Evolutionary conservation across 1,284 basidiomycete species (phyloP).

Genomic region (Puccinia hordei): DNA sequence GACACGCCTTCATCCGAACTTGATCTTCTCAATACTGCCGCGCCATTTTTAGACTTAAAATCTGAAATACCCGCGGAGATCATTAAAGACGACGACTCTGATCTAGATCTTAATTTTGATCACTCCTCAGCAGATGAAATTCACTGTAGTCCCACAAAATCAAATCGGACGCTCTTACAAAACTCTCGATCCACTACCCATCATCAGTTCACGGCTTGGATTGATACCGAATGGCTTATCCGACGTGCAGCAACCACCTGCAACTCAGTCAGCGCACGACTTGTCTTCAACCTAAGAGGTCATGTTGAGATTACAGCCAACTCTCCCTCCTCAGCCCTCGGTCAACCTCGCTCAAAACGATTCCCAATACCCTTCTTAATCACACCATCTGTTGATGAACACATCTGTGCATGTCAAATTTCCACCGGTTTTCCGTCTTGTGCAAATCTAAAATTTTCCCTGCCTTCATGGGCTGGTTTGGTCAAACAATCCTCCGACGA

Average conservation of each 20-base stretch:
- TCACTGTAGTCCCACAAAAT: background rate
- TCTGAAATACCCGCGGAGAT: background rate
- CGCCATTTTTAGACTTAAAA: slow-evolving; percentile 31
- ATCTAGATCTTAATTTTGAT: slow-evolving; percentile 24
- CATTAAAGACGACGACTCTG: slow-evolving; percentile 10
- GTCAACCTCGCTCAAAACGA: background rate
- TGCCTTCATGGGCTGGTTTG: slow-evolving; percentile 23
- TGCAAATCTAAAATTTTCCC: slow-evolving; percentile 13
- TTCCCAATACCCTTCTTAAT: slow-evolving; percentile 35
- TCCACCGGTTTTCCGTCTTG: slow-evolving; percentile 20
- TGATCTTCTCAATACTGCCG: slow-evolving; percentile 38
- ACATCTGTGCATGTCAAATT: slow-evolving; percentile 22
- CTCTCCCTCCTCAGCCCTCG: background rate
- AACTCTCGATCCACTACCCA: slow-evolving; percentile 8
- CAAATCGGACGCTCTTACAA: background rate
- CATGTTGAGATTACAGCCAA: slow-evolving; percentile 23
- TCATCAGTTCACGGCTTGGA: slow-evolving; percentile 31
- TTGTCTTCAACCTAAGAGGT: slow-evolving; percentile 34
- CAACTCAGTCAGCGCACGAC: background rate
- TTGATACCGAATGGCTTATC: slow-evolving; percentile 30
- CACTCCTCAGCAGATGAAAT: background rate
- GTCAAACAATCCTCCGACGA: background rate
- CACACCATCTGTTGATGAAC: slow-evolving; percentile 38
- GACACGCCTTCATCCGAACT: slow-evolving; percentile 1
- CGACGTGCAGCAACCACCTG: background rate